A percentile compares a stretch with the other conserved stretches of the same genome.
phyloP scores from a whole-genome alignment of 202 grass and related monocot genomes.

The Hordeum pubiflorum region DNA sequence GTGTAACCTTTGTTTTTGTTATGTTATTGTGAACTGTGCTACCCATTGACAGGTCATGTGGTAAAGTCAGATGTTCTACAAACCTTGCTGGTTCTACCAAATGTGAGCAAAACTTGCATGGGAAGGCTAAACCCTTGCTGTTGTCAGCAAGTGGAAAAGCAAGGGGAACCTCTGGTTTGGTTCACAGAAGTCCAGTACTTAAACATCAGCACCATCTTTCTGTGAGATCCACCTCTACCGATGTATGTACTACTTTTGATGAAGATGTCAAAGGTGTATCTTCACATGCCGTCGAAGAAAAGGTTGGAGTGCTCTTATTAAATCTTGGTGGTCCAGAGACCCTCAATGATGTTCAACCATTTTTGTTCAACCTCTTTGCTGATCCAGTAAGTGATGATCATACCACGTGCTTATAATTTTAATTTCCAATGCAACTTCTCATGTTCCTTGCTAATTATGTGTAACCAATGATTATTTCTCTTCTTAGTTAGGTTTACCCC shows the following conservation, averaged over 20 bases:
- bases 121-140: conserved; percentile 18
- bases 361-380: conserved; percentile 88
- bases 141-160: conserved; percentile 13
- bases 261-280: conserved; percentile 16
- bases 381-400: conserved; percentile 57
- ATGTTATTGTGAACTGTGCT: conserved; percentile 7
- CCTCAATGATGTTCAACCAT: conserved; percentile 89
- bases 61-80: conserved; percentile 5
- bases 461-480: neutral
- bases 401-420: conserved; percentile 4
- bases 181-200: conserved; percentile 18
- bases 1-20: neutral
- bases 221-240: conserved; percentile 28
- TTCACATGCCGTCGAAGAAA: conserved; percentile 41
- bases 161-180: neutral
- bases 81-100: neutral
- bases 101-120: neutral
- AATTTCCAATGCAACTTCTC: neutral
- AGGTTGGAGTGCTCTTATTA: conserved; percentile 74
- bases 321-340: conserved; percentile 93
- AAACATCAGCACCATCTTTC: conserved; percentile 16
- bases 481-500: neutral
- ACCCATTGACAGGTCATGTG: conserved; percentile 27
- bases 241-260: conserved; percentile 35
- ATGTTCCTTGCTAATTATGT: neutral